phyloP scores from a whole-genome alignment of 495 filamentous ascomycete species.

The Penicillium subrubescens region DNA sequence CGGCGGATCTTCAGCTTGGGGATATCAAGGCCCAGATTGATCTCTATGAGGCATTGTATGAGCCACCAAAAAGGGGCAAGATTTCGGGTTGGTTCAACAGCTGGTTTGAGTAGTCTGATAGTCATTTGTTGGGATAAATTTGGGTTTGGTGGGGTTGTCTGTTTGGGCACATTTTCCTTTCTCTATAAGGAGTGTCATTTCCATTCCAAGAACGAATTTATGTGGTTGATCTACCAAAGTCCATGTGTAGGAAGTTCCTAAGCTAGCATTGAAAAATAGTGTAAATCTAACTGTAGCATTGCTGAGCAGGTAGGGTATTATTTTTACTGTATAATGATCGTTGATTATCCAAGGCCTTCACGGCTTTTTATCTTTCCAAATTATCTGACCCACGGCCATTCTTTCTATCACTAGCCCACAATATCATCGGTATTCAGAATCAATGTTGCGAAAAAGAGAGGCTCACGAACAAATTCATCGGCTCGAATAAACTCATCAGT shows the following conservation, averaged over 20 bases:
- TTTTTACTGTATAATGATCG: too few relatives aligned
- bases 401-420: slow-evolving; percentile 2
- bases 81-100: slow-evolving; percentile 16
- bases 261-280: too few relatives aligned
- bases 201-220: too few relatives aligned
- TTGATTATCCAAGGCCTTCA: not conserved
- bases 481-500: slow-evolving; percentile 51
- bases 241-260: too few relatives aligned
- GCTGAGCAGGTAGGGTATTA: too few relatives aligned
- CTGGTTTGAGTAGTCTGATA: slow-evolving; percentile 13
- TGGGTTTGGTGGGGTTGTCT: not conserved
- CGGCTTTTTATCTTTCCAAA: too few relatives aligned
- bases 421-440: slow-evolving; percentile 22
- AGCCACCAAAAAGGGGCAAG: slow-evolving; percentile 17
- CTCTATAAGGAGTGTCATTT: not conserved
- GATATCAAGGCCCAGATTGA: slow-evolving; percentile 59
- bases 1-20: slow-evolving; percentile 39
- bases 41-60: slow-evolving; percentile 51
- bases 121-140: not conserved
- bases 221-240: too few relatives aligned
- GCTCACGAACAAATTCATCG: slow-evolving; percentile 19
- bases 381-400: too few relatives aligned
- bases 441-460: slow-evolving; percentile 19
- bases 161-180: not conserved
- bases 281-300: too few relatives aligned